These are phyloP conservation scores for Coniosporium apollinis DNA, from an alignment of 495 filamentous ascomycete genomes.

Conservation along the genomic window DNA sequence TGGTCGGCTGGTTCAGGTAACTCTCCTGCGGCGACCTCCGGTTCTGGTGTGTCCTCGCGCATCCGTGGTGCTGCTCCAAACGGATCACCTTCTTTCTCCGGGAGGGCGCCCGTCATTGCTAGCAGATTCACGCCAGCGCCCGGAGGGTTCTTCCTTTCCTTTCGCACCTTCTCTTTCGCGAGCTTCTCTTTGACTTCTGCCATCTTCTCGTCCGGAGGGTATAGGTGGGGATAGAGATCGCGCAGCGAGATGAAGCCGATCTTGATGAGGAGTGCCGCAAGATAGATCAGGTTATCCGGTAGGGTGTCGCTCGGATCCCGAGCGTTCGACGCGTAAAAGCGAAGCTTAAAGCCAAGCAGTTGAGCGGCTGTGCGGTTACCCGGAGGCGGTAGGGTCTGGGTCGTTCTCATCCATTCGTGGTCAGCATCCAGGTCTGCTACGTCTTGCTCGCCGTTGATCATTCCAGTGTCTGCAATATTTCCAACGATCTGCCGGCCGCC, in stretches of 20 bases:
- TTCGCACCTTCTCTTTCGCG: conserved; percentile 63
- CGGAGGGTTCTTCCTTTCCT: conserved; percentile 46
- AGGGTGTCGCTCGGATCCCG: conserved; percentile 51
- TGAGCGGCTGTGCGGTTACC: conserved; percentile 88
- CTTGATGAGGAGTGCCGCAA: conserved; percentile 85
- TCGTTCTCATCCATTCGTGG: conserved; percentile 55
- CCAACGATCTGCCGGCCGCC: conserved; percentile 18
- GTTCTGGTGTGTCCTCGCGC: conserved; percentile 3
- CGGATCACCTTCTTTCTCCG: conserved; percentile 80
- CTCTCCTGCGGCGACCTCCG: conserved; percentile 36
- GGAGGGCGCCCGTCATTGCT: conserved; percentile 69
- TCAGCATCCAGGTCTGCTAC: conserved; percentile 12
- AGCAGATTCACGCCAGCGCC: conserved; percentile 69
- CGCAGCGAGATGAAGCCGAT: conserved; percentile 91
- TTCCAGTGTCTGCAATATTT: too few species aligned
- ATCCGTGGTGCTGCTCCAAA: conserved; percentile 1
- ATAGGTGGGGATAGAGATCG: conserved; percentile 86
- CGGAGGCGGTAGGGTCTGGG: conserved; percentile 60
- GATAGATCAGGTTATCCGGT: conserved; percentile 79
- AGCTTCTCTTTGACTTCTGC: conserved; percentile 44
- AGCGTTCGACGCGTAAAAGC: conserved; percentile 67
- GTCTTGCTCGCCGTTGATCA: neutral
- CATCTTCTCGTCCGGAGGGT: conserved; percentile 75
- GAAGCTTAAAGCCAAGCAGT: conserved; percentile 91
- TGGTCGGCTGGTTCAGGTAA: conserved; percentile 77